Evolutionary conservation across 148 eudicot genomes (phyloP), one percentile per base, ranked within the genome.

Genomic region (Suaeda aralocaspica): DNA sequence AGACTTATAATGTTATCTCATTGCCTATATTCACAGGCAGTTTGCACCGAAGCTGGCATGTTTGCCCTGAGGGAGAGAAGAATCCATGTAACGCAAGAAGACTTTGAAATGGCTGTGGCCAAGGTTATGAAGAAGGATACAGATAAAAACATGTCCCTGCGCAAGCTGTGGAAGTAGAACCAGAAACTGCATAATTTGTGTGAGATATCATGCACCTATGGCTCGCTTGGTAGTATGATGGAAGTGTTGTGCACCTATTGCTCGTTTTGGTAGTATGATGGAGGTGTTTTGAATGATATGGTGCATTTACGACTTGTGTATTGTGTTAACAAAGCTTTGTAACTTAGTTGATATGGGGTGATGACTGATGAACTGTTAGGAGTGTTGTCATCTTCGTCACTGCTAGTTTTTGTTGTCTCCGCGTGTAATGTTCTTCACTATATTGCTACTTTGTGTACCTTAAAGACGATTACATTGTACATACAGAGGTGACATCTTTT

Each of bases 121-220:
- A 83, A 83, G 77, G 86, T 83, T 44, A 83, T 77, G 86, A 83
- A 83, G 78, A 83, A 83, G 81, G 86, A 83, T 42, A 83, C 72
- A 4, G 86, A 83, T 29, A 83, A 80, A 36, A 83, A 80, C 83
- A 80, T 83, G 83, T 83, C 83, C 12, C 60, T 83, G 74, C 56
- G 86, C 56, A 83, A 83, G 68, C 59, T 83, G 14, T 83, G 86
- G 86, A 83, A 83, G 77, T 83, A 64, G 59, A 59, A 66, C 19
- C 50, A 31, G 33, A 29, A 45, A 14, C 14, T 7, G 7, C 12
- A 9, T 36, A 28, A 50, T n/a, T 63, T 1, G 61, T 57, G 61
- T 57, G 36, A 55, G 46, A 42, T 42, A 42, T 14, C 13, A 14
- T 42, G 46, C 13, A 42, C 9, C 46, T 42, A 15, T 46, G 18